Percentiles rank a stretch among this genome's conserved stretches.
Conservation (phyloP, 176 grass and related monocot genomes). For the Juncus effusus region DNA sequence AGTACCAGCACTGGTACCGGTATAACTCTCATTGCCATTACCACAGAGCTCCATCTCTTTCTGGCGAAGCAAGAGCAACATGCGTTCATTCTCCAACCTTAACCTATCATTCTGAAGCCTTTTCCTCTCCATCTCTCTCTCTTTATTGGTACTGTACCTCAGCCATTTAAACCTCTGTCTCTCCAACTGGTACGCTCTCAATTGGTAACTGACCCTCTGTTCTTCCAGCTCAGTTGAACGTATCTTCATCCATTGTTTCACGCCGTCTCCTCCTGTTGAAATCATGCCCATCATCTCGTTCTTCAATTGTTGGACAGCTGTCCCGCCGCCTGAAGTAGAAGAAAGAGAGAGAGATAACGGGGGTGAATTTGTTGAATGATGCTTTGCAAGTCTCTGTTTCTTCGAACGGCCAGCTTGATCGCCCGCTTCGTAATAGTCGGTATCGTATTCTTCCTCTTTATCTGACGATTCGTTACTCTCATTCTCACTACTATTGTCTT, state of each 20-base stretch:
- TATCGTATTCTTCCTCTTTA: constrained; percentile 28
- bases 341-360: constrained; percentile 36
- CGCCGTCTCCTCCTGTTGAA: constrained; percentile 29
- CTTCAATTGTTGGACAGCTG: constrained; percentile 47
- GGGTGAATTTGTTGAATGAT: constrained; percentile 13
- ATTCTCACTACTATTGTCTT: constrained; percentile 49
- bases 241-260: constrained; percentile 46
- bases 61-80: constrained; percentile 73
- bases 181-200: constrained; percentile 43
- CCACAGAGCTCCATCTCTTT: constrained; percentile 55
- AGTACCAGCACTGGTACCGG: background rate
- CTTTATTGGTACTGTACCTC: constrained; percentile 59
- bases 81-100: constrained; percentile 51
- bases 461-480: constrained; percentile 27
- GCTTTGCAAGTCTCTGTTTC: background rate
- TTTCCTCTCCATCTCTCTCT: constrained; percentile 61
- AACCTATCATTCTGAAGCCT: constrained; percentile 56
- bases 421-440: constrained; percentile 7
- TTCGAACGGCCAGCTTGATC: background rate
- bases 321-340: constrained; percentile 16
- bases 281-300: constrained; percentile 38
- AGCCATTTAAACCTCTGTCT: constrained; percentile 72
- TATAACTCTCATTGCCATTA: constrained; percentile 12
- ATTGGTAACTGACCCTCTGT: constrained; percentile 46
- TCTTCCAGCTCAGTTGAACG: constrained; percentile 64